Percentiles rank a stretch among this genome's conserved stretches.
phyloP scores from a whole-genome alignment of 148 eudicot genomes.

The Dianthus caryophyllus region DNA sequence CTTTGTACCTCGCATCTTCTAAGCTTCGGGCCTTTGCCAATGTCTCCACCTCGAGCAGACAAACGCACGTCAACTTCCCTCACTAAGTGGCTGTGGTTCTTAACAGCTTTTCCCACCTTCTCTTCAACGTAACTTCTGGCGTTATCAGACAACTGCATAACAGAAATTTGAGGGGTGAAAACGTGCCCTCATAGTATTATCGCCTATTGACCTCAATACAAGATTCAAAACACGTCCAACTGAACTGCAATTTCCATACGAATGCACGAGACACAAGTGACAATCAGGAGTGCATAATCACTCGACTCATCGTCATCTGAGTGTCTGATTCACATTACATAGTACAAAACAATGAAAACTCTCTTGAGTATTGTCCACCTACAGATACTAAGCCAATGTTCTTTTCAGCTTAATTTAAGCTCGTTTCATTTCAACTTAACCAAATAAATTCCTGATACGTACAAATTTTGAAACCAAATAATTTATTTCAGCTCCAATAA shows the following conservation, averaged over 20 bases:
- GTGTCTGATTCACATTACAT: too few species aligned
- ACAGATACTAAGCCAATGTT: too few species aligned
- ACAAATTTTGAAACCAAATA: too few species aligned
- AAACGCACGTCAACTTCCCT: constrained; percentile 90
- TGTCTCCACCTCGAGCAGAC: constrained; percentile 77
- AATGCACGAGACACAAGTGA: not conserved
- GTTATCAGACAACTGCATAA: constrained; percentile 43
- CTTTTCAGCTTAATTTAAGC: too few species aligned
- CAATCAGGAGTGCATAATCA: not conserved
- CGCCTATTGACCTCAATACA: not conserved
- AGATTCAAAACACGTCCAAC: not conserved
- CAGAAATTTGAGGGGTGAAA: not conserved
- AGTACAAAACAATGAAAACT: too few species aligned
- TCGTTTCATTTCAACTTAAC: too few species aligned
- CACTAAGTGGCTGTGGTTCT: constrained; percentile 71
- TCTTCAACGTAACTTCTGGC: constrained; percentile 66
- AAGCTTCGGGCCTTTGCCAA: constrained; percentile 76
- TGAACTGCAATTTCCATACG: not conserved
- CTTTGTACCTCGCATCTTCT: constrained; percentile 68
- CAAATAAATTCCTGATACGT: too few species aligned
- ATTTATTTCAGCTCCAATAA: too few species aligned
- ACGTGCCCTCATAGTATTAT: not conserved
- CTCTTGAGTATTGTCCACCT: too few species aligned
- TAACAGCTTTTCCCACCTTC: constrained; percentile 72
- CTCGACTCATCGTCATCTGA: too few species aligned